Evolutionary conservation across 2,329 filamentous ascomycete species (phyloP), one percentile per base, ranked within the genome.

Genomic region (Sordariomycetes sp.): DNA sequence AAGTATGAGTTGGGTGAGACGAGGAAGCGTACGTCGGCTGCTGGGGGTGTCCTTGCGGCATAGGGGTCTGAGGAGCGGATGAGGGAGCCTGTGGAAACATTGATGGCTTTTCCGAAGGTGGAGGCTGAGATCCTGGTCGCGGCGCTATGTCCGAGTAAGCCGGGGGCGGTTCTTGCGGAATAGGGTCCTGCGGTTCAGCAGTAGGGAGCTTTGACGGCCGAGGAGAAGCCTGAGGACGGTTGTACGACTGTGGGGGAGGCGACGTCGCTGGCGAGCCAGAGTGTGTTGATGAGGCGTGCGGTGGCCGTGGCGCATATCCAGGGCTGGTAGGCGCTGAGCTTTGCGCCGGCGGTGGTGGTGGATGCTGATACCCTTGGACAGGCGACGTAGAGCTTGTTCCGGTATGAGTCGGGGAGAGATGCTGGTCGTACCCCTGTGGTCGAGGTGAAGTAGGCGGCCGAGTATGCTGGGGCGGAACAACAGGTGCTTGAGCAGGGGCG

Each of bases 41-140:
- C 7, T 36, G 39, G 10, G 45, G 39, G 27, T 42, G 47, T 18
- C 46, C 45, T 24, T 49, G 47, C 29, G 42, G 36, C 21, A 20
- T 8, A 6, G 32, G 36, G 4, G 32, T 14, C 15, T 34, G 32
- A 15, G 36, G 21, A 12, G 35, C 14, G 2, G 29, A 21, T 4
- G 29, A 15, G 9, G 34, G 30, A n/a, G 31, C 29, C 15, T 30
- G 36, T 8, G 36, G 36, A 18, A 38, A 38, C 16, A 38, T 14
- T 10, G 36, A 38, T 12, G 36, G 25, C 28, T 38, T 38, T 21
- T 32, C 32, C 9, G 16, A 17, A 21, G 27, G 32, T 14, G 12
- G 18, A 8, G 14, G 31, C n/a, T 30, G 33, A 12, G 32, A 10
- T 8, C 30, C 21, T 18, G 34, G 14, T 7, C 28, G 10, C 7